Evolutionary conservation across 78 protist genomes (phyloP).

Genomic region (Monosiga brevicollis): DNA sequence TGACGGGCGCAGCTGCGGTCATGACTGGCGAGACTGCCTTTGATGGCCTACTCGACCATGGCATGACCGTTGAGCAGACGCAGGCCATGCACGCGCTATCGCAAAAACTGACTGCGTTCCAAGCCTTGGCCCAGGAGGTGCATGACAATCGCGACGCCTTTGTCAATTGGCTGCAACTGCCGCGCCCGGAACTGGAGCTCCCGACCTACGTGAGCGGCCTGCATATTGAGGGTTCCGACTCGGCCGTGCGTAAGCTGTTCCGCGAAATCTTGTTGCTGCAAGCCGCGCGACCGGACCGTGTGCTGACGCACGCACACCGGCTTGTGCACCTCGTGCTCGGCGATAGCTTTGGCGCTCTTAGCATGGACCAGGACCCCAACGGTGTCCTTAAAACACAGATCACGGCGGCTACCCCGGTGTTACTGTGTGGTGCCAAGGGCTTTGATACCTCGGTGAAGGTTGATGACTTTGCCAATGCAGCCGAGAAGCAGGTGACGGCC

Average conservation of each 20-base stretch:
- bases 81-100: neutral
- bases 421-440: slow-evolving; percentile 80
- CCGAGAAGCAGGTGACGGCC: slow-evolving; percentile 19
- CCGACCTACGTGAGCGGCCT: neutral
- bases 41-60: neutral
- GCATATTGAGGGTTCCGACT: neutral
- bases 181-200: neutral
- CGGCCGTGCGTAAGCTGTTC: neutral
- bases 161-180: neutral
- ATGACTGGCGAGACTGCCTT: slow-evolving; percentile 32
- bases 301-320: neutral
- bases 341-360: slow-evolving; percentile 11
- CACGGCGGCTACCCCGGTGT: slow-evolving; percentile 56
- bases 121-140: neutral
- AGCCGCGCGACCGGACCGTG: neutral
- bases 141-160: neutral
- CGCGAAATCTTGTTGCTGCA: neutral
- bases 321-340: slow-evolving; percentile 62
- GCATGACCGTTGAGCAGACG: neutral
- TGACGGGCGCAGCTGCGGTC: slow-evolving; percentile 44
- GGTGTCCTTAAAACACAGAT: neutral
- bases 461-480: slow-evolving; percentile 34
- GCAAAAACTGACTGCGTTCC: neutral
- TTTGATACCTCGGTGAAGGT: slow-evolving; percentile 73
- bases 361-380: neutral